Evolutionary conservation across 192 early-diverging fungal species (phyloP).

Genomic region (Geosiphon pyriformis): DNA sequence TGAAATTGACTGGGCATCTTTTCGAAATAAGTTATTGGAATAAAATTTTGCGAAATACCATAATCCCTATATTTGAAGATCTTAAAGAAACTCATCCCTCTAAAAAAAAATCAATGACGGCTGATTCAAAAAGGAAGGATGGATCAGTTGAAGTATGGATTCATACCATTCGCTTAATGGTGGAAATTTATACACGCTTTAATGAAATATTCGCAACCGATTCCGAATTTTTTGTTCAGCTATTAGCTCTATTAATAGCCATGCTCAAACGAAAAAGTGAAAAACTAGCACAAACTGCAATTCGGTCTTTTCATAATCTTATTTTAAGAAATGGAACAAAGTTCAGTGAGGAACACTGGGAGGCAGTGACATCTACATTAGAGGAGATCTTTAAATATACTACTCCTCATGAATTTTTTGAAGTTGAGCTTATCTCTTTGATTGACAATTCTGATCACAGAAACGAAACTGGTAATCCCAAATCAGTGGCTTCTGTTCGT

Average conservation of each 20-base stretch:
- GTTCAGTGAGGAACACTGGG: conserved; percentile 75
- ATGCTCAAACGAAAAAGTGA: conserved; percentile 65
- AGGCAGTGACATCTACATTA: conserved; percentile 63
- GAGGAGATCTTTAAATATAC: conserved; percentile 76
- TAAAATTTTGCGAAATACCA: conserved; percentile 71
- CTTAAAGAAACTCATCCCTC: conserved; percentile 43
- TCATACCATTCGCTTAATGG: conserved; percentile 81
- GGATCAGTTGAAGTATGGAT: conserved; percentile 89
- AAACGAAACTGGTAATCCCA: conserved; percentile 5
- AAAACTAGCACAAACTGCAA: conserved; percentile 82
- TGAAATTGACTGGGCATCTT: conserved; percentile 69
- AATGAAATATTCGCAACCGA: conserved; percentile 66
- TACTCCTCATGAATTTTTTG: conserved; percentile 73
- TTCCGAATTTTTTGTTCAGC: conserved; percentile 72
- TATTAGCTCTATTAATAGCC: conserved; percentile 58
- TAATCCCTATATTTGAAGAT: conserved; percentile 92
- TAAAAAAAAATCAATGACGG: conserved; percentile 46
- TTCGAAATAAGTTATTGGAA: conserved; percentile 82
- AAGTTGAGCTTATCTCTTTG: conserved; percentile 31
- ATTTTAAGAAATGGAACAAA: conserved; percentile 69
- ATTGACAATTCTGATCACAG: neutral
- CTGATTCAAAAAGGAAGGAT: conserved; percentile 77
- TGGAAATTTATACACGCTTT: conserved; percentile 77
- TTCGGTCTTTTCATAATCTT: conserved; percentile 83
- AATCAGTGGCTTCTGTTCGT: conserved; percentile 5